Base-by-base conservation (phyloP, 2,329 filamentous ascomycete species). In the Chaetomium globosum region DNA sequence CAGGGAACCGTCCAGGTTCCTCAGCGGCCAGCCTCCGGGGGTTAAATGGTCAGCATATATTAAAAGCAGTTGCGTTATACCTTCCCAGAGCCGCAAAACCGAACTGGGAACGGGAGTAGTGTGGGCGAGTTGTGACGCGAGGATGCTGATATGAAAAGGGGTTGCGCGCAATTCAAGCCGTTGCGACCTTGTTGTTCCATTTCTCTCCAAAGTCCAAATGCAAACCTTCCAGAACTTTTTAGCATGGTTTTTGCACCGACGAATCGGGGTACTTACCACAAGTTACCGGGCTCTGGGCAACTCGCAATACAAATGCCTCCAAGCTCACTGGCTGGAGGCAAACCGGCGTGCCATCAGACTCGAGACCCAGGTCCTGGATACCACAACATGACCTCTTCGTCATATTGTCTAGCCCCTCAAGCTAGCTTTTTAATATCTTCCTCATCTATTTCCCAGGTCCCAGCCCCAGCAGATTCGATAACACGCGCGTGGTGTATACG, bases 21-120 rank as follows among this genome's bases (percentile, higher is more conserved):
- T 59, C 56, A 61, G 48, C 64, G 66, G 59, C 59, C 66, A 67
- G 13, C 46, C 65, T 66, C 67, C 67, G 69, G 63, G 62, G 70
- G 69, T 39, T 72, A 71, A 72, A 71, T 72, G 57, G 65, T 59
- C 10, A 30, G 26, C 46, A 43, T 69, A 72, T 68, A 72, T 72
- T 70, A 69, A 69, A 66, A 61, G 13, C 36, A 58, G 55, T n/a
- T 43, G 30, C 56, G 51, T 28, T 68, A 70, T 71, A 67, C 52
- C 65, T 64, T 61, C 64, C 65, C 39, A 64, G 67, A 70, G 65
- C 69, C 69, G 65, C 69, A 70, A 63, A 30, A 52, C 67, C 68
- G 52, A 68, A 66, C 59, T 66, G 51, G 59, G 63, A 65, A 61
- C 28, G 64, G 63, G 49, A 48, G 13, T 13, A 33, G 52, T 39